Base-by-base conservation (phyloP, 768 basidiomycete genomes). In the Lactarius indigo region DNA sequence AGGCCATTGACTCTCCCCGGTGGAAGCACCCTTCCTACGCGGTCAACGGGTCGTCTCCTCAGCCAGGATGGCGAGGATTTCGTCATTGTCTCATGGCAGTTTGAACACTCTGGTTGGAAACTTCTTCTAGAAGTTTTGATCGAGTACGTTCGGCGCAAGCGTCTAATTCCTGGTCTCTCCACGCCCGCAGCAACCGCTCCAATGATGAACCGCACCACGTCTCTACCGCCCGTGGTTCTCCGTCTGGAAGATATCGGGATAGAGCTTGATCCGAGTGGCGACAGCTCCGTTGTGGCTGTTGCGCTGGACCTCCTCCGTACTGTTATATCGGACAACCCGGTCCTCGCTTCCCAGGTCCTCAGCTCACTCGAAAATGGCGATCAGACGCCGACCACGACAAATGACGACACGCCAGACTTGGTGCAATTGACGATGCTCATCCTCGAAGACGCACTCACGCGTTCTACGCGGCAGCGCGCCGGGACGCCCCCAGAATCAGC, bases 21-120 rank as follows among this genome's bases (percentile, higher is more conserved):
- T 5, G 91, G 92, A 0, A 86, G 87, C 1, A 81, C 81, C 13
- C 81, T 97, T 5, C 88, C 89, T 28, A 79, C 84, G 7, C 83
- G 85, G 26, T 87, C 90, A 1, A 75, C 79, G 1, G 94, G 92
- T 3, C 84, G 85, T 9, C 80, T 94, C 26, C 79, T 96, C 39
- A 92, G 87, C 68, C 82, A 84, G 12, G 91, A 92, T 61, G 84
- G 84, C 5, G 86, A 84, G 2, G 90, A 92, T 28, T 79, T 85
- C 20, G 77, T 89, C 26, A 87, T 90, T 6, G 83, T 96, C 1
- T 82, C 84, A 23, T 97, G 95, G 95, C 82, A 88, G 68, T 87
- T 90, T 69, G 80, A 86, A 55, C 87, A 94, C 72, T 92, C 90
- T 8, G 93, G 91, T 2, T 97, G 95, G 95, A 89, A 85, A 69